A percentile compares a stretch with the other conserved stretches of the same genome.
These are phyloP conservation scores for Butyriboletus appendiculatus DNA, from an alignment of 1,284 basidiomycete species.

Conservation along the genomic window DNA sequence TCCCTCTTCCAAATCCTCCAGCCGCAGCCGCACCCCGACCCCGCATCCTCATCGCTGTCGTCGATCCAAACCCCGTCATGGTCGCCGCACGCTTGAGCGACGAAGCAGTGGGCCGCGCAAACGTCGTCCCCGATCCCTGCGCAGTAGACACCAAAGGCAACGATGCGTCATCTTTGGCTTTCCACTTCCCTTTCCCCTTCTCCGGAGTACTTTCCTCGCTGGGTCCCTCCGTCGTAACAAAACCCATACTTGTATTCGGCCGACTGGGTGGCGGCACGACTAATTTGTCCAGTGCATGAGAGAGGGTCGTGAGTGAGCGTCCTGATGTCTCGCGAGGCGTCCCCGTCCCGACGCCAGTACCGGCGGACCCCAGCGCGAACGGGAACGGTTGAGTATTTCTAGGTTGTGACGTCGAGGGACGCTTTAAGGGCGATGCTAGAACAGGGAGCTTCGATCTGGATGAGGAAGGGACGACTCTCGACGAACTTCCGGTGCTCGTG, in stretches of 20 bases:
- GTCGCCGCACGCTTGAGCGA: constrained; percentile 32
- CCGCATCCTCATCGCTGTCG: background rate
- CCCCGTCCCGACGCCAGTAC: background rate
- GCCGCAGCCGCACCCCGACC: background rate
- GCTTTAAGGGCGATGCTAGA: constrained; percentile 22
- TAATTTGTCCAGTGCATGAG: constrained; percentile 63
- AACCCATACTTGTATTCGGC: constrained; percentile 67
- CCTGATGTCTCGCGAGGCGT: constrained; percentile 8
- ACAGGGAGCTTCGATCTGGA: constrained; percentile 34
- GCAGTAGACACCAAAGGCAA: constrained; percentile 2
- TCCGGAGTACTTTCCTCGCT: constrained; percentile 21
- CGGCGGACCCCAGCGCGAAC: background rate
- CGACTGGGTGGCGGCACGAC: constrained; percentile 57
- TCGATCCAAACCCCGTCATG: constrained; percentile 8
- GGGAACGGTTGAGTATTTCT: constrained; percentile 1
- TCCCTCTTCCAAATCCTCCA: constrained; percentile 17
- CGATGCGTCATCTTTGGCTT: constrained; percentile 26
- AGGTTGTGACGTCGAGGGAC: constrained; percentile 4
- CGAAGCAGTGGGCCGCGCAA: constrained; percentile 35
- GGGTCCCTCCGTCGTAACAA: constrained; percentile 37
- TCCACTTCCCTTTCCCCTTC: constrained; percentile 15
- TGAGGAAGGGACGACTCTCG: background rate
- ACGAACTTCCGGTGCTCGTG: background rate
- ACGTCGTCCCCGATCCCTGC: constrained; percentile 11
- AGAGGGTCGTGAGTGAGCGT: constrained; percentile 46